These are phyloP conservation scores for Trichoderma simmonsii DNA, from an alignment of 2,329 filamentous ascomycete genomes.

Conservation along the genomic window DNA sequence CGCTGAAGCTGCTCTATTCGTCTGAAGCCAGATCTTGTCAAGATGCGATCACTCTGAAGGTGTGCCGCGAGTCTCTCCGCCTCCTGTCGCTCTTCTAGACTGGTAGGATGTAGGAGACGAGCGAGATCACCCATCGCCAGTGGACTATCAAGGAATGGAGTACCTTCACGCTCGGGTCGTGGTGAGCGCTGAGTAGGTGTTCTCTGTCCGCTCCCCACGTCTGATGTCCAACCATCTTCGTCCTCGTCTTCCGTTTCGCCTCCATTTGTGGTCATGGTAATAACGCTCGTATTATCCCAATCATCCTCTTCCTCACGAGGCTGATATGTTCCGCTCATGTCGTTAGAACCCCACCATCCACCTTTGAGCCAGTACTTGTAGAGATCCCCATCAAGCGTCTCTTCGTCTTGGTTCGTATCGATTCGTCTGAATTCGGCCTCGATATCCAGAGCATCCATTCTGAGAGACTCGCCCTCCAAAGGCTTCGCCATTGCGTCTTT, in stretches of 20 bases:
- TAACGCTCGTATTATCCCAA: conserved; percentile 75
- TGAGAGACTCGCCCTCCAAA: background rate
- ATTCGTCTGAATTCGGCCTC: conserved; percentile 72
- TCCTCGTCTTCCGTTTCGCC: conserved; percentile 35
- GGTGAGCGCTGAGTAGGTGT: conserved; percentile 72
- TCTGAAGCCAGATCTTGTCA: conserved; percentile 79
- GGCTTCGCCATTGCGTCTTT: background rate
- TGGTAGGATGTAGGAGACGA: conserved; percentile 75
- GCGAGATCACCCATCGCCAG: conserved; percentile 69
- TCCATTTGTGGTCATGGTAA: conserved; percentile 55
- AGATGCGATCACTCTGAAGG: conserved; percentile 64
- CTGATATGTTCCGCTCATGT: conserved; percentile 75
- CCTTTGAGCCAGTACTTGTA: conserved; percentile 84
- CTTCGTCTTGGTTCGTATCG: conserved; percentile 49
- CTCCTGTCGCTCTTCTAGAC: conserved; percentile 73
- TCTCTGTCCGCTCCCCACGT: conserved; percentile 49
- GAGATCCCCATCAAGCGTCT: conserved; percentile 67
- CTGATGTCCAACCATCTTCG: conserved; percentile 47
- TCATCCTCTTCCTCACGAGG: conserved; percentile 54
- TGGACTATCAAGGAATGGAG: conserved; percentile 58
- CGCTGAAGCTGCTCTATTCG: conserved; percentile 66
- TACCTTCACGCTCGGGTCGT: conserved; percentile 45
- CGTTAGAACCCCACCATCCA: conserved; percentile 79
- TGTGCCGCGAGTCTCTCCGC: conserved; percentile 79
- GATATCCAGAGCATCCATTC: conserved; percentile 56